A percentile compares a stretch with the other conserved stretches of the same genome.
phyloP scores from a whole-genome alignment of 2,329 filamentous ascomycete genomes.

The Colletotrichum sp. region DNA sequence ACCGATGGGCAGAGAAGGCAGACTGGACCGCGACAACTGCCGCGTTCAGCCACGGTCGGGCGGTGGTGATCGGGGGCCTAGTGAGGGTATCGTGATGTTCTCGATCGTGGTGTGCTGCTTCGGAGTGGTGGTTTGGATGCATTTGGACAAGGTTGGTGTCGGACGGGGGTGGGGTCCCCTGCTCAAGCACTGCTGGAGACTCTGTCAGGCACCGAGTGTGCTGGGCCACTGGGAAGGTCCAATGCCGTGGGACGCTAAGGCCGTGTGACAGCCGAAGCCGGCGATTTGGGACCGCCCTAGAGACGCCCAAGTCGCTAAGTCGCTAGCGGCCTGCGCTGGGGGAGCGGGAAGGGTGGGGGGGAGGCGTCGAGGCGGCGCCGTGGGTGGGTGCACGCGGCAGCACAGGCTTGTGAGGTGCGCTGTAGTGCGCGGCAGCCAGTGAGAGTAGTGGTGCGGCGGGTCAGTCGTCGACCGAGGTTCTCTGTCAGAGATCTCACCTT shows the following conservation, averaged over 20 bases:
- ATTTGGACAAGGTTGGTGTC: neutral
- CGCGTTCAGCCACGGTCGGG: neutral
- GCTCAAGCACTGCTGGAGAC: too few species aligned
- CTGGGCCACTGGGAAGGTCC: neutral
- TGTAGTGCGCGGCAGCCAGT: neutral
- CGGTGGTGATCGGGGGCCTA: neutral
- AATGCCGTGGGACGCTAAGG: neutral
- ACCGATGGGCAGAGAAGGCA: neutral
- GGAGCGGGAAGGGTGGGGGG: neutral
- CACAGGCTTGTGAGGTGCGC: neutral
- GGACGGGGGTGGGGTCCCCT: neutral
- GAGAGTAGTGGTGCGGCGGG: neutral
- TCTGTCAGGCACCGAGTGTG: neutral
- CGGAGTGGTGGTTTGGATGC: neutral
- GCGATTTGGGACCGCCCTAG: neutral
- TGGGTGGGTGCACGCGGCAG: neutral
- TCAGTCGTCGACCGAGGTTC: neutral
- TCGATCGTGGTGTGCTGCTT: neutral
- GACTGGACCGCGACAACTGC: neutral
- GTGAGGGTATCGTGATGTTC: neutral
- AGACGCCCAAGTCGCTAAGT: neutral
- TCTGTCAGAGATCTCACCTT: neutral
- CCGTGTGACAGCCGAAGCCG: conserved; percentile 1
- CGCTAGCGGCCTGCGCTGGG: neutral
- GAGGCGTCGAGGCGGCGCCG: neutral